Conservation (phyloP, 495 filamentous ascomycete species). For the Bacidia gigantensis region DNA sequence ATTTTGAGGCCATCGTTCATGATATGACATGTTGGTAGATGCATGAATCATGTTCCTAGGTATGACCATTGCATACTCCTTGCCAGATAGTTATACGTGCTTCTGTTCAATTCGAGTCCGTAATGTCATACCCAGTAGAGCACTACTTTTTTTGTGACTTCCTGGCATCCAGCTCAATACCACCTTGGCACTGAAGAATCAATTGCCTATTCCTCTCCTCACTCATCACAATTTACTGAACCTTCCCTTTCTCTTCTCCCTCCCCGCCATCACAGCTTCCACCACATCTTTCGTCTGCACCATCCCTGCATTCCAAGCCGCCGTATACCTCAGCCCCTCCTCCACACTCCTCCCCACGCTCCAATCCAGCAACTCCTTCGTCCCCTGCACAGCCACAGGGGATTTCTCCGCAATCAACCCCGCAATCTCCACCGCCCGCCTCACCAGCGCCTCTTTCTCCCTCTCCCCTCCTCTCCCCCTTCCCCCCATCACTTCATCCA, state of each 20-base stretch:
- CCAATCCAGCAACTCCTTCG: constrained; percentile 85
- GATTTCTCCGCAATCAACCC: constrained; percentile 63
- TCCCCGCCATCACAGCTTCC: constrained; percentile 56
- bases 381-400: constrained; percentile 82
- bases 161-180: neutral
- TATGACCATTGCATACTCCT: no score
- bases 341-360: constrained; percentile 62
- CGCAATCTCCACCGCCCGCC: constrained; percentile 52
- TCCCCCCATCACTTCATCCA: constrained; percentile 30
- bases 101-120: no score
- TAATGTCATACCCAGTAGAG: no score
- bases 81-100: no score
- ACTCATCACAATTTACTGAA: constrained; percentile 70
- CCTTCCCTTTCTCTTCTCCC: constrained; percentile 65
- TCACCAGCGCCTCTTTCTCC: constrained; percentile 28
- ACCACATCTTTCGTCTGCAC: constrained; percentile 71
- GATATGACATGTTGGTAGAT: no score
- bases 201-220: neutral
- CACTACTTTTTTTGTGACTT: no score
- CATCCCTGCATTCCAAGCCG: constrained; percentile 72
- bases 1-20: no score
- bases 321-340: constrained; percentile 73
- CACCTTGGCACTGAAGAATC: neutral
- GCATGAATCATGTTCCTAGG: no score
- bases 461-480: constrained; percentile 34